Conservation (phyloP, 2,329 filamentous ascomycete genomes). For the Fusarium globosum region DNA sequence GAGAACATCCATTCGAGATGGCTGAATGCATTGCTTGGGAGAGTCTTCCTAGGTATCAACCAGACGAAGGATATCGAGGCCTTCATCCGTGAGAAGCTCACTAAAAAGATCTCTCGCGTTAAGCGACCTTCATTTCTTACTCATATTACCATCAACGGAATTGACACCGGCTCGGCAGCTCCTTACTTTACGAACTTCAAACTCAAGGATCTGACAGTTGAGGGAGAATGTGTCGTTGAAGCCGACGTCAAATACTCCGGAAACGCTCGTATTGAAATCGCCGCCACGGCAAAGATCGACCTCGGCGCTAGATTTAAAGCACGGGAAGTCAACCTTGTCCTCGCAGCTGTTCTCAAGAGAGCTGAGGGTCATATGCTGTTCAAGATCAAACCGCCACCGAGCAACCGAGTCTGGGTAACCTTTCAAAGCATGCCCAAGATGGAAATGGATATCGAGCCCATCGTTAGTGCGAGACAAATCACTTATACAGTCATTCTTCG, state of each 20-base stretch:
- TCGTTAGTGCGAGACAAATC: constrained; percentile 94
- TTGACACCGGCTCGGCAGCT: constrained; percentile 87
- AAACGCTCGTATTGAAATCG: constrained; percentile 88
- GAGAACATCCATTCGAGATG: constrained; percentile 91
- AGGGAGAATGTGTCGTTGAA: constrained; percentile 89
- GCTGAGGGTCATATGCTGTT: constrained; percentile 87
- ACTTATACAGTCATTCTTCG: constrained; percentile 92
- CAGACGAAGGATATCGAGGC: constrained; percentile 84
- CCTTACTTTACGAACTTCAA: constrained; percentile 90
- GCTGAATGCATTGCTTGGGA: constrained; percentile 91
- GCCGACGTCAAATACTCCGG: constrained; percentile 90
- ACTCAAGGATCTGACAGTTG: constrained; percentile 88
- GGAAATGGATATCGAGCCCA: constrained; percentile 93
- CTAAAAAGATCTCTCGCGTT: constrained; percentile 94
- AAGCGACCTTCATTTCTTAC: constrained; percentile 93
- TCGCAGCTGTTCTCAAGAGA: constrained; percentile 86
- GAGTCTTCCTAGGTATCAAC: constrained; percentile 89
- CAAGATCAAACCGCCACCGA: constrained; percentile 93
- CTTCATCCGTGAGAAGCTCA: constrained; percentile 85
- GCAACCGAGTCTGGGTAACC: constrained; percentile 94
- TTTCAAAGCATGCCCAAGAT: constrained; percentile 96
- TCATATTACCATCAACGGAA: constrained; percentile 81
- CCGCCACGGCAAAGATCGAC: constrained; percentile 92
- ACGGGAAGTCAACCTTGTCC: constrained; percentile 86
- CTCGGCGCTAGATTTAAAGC: constrained; percentile 89